Conservation (phyloP, 208 protist genomes). For the Leishmania lainsoni region DNA sequence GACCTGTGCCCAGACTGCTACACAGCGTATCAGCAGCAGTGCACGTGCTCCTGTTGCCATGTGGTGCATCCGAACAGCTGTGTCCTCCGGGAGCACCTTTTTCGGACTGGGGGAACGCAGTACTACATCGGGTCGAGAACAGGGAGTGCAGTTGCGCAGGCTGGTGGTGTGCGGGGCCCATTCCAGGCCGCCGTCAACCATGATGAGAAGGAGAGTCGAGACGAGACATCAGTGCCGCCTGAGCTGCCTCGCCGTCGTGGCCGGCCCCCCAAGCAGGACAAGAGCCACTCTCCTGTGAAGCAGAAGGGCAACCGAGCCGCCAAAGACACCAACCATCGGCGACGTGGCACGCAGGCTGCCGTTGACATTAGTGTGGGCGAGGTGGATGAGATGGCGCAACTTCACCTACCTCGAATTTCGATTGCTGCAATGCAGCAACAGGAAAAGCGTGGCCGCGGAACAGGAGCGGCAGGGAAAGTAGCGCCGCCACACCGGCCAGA, state of each 20-base stretch:
- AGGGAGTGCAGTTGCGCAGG: neutral
- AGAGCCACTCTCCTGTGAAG: neutral
- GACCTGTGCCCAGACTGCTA: constrained; percentile 87
- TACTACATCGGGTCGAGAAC: constrained; percentile 5
- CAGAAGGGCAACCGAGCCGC: neutral
- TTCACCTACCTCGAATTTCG: constrained; percentile 35
- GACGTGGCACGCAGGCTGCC: constrained; percentile 1
- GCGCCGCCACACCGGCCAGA: constrained; percentile 13
- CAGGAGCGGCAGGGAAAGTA: neutral
- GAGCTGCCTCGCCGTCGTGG: constrained; percentile 7
- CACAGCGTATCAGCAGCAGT: constrained; percentile 52
- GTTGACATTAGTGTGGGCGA: constrained; percentile 3
- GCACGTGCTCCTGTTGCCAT: constrained; percentile 72
- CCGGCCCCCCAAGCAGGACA: constrained; percentile 13
- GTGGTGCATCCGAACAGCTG: constrained; percentile 63
- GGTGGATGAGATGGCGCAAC: constrained; percentile 20
- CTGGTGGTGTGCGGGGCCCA: neutral
- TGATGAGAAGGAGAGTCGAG: neutral
- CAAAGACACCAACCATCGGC: constrained; percentile 7
- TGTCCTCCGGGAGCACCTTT: constrained; percentile 62
- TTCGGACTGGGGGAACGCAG: constrained; percentile 22
- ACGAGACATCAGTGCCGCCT: neutral
- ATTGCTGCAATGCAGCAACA: constrained; percentile 46
- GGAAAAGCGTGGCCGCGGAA: neutral
- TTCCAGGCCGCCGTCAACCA: neutral